Evolutionary conservation across 106 monocot species (phyloP).

Genomic region (Posidonia australis): DNA sequence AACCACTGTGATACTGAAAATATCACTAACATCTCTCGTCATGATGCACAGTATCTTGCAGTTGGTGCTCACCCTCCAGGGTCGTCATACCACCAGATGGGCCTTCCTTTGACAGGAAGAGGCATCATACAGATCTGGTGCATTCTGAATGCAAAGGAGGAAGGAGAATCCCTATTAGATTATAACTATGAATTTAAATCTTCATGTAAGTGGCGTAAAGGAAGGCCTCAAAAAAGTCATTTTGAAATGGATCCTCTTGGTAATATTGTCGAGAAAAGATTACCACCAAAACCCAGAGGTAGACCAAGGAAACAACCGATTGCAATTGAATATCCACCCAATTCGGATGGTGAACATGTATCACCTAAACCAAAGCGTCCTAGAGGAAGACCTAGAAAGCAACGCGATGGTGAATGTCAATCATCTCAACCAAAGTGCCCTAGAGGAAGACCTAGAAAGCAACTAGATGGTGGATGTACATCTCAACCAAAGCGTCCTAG

Average conservation of each 20-base stretch:
- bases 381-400: conserved; percentile 30
- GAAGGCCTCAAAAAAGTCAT: conserved; percentile 10
- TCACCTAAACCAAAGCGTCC: conserved; percentile 3
- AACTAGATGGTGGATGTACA: not conserved
- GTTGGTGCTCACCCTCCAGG: conserved; percentile 80
- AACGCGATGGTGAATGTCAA: not conserved
- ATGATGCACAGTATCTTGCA: conserved; percentile 61
- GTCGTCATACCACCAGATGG: conserved; percentile 78
- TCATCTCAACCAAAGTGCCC: conserved; percentile 4
- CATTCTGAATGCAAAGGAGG: conserved; percentile 32
- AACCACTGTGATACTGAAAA: not conserved
- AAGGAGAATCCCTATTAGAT: conserved; percentile 7
- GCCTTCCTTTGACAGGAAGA: conserved; percentile 54
- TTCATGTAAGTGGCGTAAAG: not conserved
- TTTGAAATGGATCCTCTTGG: not conserved
- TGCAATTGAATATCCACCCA: not conserved
- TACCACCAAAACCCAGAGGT: conserved; percentile 11
- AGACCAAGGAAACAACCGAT: conserved; percentile 13
- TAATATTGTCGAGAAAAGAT: not conserved
- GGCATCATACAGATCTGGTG: conserved; percentile 92
- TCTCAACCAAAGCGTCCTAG: conserved; percentile 11
- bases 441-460: conserved; percentile 29
- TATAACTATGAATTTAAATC: conserved; percentile 3
- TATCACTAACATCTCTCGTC: not conserved
- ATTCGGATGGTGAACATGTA: conserved; percentile 4